Conservation (phyloP, 345 rosid genomes). For the Eutrema yunnanense region DNA sequence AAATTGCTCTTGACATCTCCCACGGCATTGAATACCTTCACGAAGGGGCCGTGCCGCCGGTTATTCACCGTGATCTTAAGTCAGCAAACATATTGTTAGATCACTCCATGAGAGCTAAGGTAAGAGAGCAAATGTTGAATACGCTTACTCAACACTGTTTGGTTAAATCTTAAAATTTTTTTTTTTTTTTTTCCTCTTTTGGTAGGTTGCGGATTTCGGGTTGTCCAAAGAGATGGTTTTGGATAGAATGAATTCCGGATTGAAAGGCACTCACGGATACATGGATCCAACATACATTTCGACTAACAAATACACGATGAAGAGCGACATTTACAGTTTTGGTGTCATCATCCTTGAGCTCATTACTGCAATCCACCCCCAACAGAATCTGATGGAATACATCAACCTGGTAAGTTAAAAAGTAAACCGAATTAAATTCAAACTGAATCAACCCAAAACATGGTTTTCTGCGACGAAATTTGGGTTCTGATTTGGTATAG, state of each 20-base stretch:
- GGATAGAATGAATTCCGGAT: slow-evolving; percentile 65
- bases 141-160: not conserved
- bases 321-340: slow-evolving; percentile 88
- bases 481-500: not conserved
- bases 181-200: not conserved
- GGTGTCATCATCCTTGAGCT: slow-evolving; percentile 91
- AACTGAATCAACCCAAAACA: not conserved
- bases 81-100: slow-evolving; percentile 90
- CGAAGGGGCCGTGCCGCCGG: slow-evolving; percentile 96
- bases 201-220: slow-evolving; percentile 94
- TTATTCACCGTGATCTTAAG: slow-evolving; percentile 93
- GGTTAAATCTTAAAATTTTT: not conserved
- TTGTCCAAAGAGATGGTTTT: slow-evolving; percentile 82
- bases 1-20: slow-evolving; percentile 81
- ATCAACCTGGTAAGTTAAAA: slow-evolving; percentile 61
- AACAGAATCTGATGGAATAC: slow-evolving; percentile 90
- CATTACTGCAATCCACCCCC: slow-evolving; percentile 90
- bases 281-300: slow-evolving; percentile 82
- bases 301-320: slow-evolving; percentile 70
- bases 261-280: slow-evolving; percentile 94
- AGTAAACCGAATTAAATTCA: not conserved
- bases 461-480: not conserved
- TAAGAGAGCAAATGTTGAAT: slow-evolving; percentile 14
- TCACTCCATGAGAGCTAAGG: slow-evolving; percentile 88
- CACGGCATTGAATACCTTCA: slow-evolving; percentile 95